Base-by-base conservation (phyloP, 208 protist genomes). In the Leishmania martiniquensis region DNA sequence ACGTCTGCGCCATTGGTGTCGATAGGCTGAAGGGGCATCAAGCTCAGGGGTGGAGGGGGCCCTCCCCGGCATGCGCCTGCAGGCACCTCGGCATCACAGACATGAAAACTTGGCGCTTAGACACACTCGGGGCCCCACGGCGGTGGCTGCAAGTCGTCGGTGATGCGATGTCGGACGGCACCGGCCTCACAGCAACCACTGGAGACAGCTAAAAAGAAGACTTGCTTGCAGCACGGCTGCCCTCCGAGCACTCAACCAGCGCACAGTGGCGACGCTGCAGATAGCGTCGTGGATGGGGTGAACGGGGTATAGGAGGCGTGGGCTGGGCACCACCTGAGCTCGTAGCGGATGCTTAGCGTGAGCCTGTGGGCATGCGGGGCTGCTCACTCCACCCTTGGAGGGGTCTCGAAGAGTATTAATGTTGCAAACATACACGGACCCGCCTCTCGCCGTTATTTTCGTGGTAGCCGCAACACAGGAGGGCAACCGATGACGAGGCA, bases 251-350 rank as follows among this genome's bases (percentile, higher is more conserved):
- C 77, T 37, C 10, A n/a, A n/a, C n/a, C n/a, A n/a, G n/a, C n/a
- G n/a, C n/a, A n/a, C n/a, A n/a, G n/a, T n/a, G n/a, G n/a, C n/a
- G n/a, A 73, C 37, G 71, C 63, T 1, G 77, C 77, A 15, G 71
- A 83, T n/a, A 74, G 75, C 17, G 44, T 79, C 68, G 55, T 83
- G 42, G 65, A 32, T n/a, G n/a, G n/a, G n/a, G n/a, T n/a, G n/a
- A n/a, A n/a, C n/a, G n/a, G n/a, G n/a, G n/a, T n/a, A n/a, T n/a
- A n/a, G n/a, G n/a, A n/a, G n/a, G n/a, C n/a, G n/a, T n/a, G n/a
- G n/a, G n/a, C n/a, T n/a, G n/a, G n/a, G n/a, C n/a, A n/a, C n/a
- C n/a, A n/a, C n/a, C n/a, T n/a, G n/a, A n/a, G n/a, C n/a, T n/a
- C n/a, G n/a, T n/a, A n/a, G n/a, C n/a, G n/a, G n/a, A n/a, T n/a